Base-by-base conservation (phyloP, 2,329 filamentous ascomycete species). In the Pyricularia sp. region DNA sequence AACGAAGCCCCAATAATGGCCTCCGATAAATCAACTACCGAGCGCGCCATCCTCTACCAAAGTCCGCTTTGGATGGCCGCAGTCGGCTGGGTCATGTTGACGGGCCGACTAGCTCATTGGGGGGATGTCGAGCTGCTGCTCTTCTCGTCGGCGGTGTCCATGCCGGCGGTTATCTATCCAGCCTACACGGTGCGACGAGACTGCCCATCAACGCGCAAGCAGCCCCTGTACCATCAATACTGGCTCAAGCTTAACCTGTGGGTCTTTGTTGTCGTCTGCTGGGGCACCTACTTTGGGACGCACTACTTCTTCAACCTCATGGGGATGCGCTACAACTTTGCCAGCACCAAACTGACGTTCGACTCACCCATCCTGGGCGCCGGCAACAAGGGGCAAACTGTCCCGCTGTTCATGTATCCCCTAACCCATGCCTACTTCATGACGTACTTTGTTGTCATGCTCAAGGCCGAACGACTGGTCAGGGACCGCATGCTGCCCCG, bases 221-320 rank as follows among this genome's bases (percentile, higher is more conserved):
- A 23, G 28, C 64, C 64, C 31, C 31, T 65, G 4, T 0, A 12
- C 6, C 30, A 23, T 1, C 64, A 42, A 14, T 71, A 72, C 70
- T 69, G 69, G 69, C 28, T 71, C 66, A 71, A 70, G 65, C 69
- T 72, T 59, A 70, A 72, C 69, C 9, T 70, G 30, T 72, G 70
- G 69, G 63, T 71, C 28, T 64, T 55, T 20, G 65, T 70, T n/a
- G 50, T 72, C 26, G 71, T 72, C 14, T 36, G n/a, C 25, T 71
- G 70, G 66, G 71, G 71, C 20, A 72, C 68, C 20, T 72, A 72
- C 68, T 69, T 71, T 30, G 71, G 71, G 1, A 69, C 71, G 20
- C 68, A 70, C 42, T 72, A 72, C 68, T 72, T 72, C 68, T 72
- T 72, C 64, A 68, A 71, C n/a, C 69, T 71, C n/a, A 72, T 72